A percentile compares a stretch with the other conserved stretches of the same genome.
Evolutionary conservation across 352 stramenopile species (phyloP).

Genomic region (Thraustochytrium striatum): DNA sequence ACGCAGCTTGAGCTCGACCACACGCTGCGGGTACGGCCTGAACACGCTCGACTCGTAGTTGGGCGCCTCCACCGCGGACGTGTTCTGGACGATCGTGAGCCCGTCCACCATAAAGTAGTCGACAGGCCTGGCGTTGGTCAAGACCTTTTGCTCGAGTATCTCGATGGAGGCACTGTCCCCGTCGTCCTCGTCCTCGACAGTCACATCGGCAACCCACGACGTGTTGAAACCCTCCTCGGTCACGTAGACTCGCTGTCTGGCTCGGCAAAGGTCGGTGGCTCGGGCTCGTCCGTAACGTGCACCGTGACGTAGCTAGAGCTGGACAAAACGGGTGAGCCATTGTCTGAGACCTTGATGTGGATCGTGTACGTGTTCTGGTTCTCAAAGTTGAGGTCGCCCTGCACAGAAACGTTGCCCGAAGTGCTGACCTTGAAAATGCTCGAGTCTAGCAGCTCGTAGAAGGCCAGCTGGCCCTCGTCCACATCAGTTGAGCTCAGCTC

Average conservation of each 20-base stretch:
- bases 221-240: background rate
- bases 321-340: background rate
- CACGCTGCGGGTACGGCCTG: background rate
- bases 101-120: slow-evolving; percentile 17
- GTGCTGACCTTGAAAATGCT: slow-evolving; percentile 1
- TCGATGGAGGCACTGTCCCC: background rate
- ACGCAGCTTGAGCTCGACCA: background rate
- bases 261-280: slow-evolving; percentile 5
- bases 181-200: slow-evolving; percentile 28
- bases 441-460: background rate
- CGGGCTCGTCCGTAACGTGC: slow-evolving; percentile 27
- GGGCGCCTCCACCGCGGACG: background rate
- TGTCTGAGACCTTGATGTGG: slow-evolving; percentile 12
- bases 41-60: slow-evolving; percentile 37
- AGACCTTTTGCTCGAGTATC: background rate
- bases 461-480: background rate
- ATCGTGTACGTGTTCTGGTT: background rate
- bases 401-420: slow-evolving; percentile 2
- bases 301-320: background rate
- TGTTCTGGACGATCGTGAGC: background rate
- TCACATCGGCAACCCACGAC: background rate
- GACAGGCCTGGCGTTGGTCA: slow-evolving; percentile 23
- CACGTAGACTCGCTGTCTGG: background rate
- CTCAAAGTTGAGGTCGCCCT: slow-evolving; percentile 20
- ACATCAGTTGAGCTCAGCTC: slow-evolving; percentile 1